Conservation (phyloP, 1,284 basidiomycete species). For the Meira nashicola region DNA sequence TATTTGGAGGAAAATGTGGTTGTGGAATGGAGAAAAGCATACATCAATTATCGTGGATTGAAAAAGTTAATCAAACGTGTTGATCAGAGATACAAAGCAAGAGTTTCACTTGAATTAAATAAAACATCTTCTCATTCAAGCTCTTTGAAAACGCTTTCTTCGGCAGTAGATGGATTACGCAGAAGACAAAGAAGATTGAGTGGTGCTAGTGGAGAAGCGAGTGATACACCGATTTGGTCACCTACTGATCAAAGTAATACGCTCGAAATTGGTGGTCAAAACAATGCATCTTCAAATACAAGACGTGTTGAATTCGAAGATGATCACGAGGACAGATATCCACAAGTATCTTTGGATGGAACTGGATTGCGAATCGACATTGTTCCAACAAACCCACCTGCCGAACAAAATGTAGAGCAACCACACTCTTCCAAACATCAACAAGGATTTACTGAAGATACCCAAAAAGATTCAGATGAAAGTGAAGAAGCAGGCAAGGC, state of each 20-base stretch:
- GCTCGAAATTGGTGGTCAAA: background rate
- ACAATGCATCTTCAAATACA: background rate
- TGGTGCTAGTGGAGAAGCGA: background rate
- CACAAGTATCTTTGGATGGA: background rate
- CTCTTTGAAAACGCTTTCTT: background rate
- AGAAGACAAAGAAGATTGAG: background rate
- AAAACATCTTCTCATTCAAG: background rate
- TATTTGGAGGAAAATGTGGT: conserved; percentile 47
- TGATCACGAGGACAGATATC: background rate
- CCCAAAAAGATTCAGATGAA: background rate
- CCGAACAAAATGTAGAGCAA: too few relatives aligned
- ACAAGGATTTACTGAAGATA: too few relatives aligned
- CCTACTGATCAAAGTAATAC: background rate
- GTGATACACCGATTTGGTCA: background rate
- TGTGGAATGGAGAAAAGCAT: conserved; percentile 50
- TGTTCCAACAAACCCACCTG: background rate
- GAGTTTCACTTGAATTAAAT: conserved; percentile 4
- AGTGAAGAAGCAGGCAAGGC: background rate
- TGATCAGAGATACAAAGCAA: conserved; percentile 23
- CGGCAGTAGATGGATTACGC: background rate
- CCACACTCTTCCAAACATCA: too few relatives aligned
- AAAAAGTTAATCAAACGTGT: conserved; percentile 54
- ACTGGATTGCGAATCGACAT: background rate
- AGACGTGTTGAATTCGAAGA: background rate
- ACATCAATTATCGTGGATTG: conserved; percentile 51